Conservation (phyloP, 306 rosid genomes). For the Comarum palustre region DNA sequence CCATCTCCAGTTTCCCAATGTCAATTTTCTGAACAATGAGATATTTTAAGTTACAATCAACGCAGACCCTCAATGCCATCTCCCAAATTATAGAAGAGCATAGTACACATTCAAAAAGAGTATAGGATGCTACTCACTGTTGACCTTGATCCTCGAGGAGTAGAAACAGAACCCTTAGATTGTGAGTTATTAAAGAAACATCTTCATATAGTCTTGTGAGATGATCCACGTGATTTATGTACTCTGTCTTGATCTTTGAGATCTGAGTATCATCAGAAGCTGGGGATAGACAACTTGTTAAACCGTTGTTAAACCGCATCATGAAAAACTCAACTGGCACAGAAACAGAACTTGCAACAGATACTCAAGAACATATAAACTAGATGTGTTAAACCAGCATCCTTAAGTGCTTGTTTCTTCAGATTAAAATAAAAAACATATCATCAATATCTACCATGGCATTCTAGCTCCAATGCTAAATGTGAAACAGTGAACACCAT, state of each 20-base stretch:
- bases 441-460: too few relatives aligned
- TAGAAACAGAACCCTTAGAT: constrained; percentile 76
- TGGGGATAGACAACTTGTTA: constrained; percentile 43
- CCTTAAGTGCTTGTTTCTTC: too few relatives aligned
- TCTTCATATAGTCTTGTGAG: constrained; percentile 83
- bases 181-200: constrained; percentile 86
- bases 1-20: constrained; percentile 87
- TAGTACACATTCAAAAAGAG: constrained; percentile 13
- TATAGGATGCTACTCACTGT: constrained; percentile 44
- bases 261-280: constrained; percentile 90
- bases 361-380: too few relatives aligned
- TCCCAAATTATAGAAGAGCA: background rate
- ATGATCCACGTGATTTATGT: constrained; percentile 82
- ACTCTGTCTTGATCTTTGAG: constrained; percentile 89
- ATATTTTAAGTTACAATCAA: constrained; percentile 1
- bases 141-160: constrained; percentile 79
- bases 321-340: too few relatives aligned
- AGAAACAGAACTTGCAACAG: too few relatives aligned
- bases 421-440: too few relatives aligned
- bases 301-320: too few relatives aligned
- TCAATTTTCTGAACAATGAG: constrained; percentile 67
- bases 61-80: too few relatives aligned
- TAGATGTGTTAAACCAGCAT: too few relatives aligned
- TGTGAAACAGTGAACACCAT: too few relatives aligned
- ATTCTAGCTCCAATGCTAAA: too few relatives aligned